These are phyloP conservation scores for Stylosanthes scabra DNA, from an alignment of 331 rosid genomes.

Conservation along the genomic window DNA sequence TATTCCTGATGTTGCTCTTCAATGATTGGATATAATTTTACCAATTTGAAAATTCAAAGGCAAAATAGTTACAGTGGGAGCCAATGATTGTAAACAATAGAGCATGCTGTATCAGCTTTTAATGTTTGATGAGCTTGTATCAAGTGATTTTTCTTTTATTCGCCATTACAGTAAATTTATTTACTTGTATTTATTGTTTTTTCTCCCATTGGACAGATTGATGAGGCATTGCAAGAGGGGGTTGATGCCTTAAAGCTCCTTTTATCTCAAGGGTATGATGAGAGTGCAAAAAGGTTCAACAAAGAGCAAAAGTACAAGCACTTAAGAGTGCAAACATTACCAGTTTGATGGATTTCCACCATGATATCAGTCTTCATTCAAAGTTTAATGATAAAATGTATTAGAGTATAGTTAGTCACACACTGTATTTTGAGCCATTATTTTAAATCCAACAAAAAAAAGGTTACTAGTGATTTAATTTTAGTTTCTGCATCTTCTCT, in stretches of 20 bases:
- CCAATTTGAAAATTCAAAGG: constrained; percentile 1
- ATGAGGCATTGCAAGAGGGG: constrained; percentile 78
- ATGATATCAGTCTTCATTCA: constrained; percentile 11
- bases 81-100: background rate
- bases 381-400: background rate
- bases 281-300: constrained; percentile 75
- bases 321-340: constrained; percentile 63
- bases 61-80: constrained; percentile 1
- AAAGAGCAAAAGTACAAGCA: constrained; percentile 84
- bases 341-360: constrained; percentile 43
- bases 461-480: no score
- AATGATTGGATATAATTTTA: background rate
- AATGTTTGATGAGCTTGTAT: background rate
- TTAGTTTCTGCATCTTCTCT: no score
- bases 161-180: constrained; percentile 1
- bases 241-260: constrained; percentile 65
- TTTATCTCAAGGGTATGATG: constrained; percentile 57
- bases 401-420: no score
- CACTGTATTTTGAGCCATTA: no score
- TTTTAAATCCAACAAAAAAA: no score
- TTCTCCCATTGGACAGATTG: constrained; percentile 56
- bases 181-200: background rate
- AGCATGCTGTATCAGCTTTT: background rate
- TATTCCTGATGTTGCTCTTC: constrained; percentile 13
- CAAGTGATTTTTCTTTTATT: background rate